These are phyloP conservation scores for Xylaria nigripes DNA, from an alignment of 495 filamentous ascomycete species.

Conservation along the genomic window DNA sequence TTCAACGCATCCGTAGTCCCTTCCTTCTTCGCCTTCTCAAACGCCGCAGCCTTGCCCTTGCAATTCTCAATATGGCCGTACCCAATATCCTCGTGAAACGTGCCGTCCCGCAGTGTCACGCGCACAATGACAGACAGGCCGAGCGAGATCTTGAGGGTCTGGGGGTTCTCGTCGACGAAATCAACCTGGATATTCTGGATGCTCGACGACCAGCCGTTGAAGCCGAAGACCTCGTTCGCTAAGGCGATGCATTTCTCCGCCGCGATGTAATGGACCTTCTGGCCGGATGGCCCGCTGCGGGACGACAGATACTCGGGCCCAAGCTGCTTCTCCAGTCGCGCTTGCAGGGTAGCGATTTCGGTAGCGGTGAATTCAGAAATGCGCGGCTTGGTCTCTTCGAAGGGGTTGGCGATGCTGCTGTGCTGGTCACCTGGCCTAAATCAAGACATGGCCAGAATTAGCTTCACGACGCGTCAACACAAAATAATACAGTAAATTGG, in stretches of 20 bases:
- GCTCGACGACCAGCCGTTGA: slow-evolving; percentile 93
- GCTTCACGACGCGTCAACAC: slow-evolving; percentile 17
- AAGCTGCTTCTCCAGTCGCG: slow-evolving; percentile 82
- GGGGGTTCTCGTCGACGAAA: slow-evolving; percentile 58
- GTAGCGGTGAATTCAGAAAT: slow-evolving; percentile 76
- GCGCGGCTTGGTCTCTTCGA: slow-evolving; percentile 57
- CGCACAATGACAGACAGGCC: slow-evolving; percentile 83
- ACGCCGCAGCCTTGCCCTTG: slow-evolving; percentile 87
- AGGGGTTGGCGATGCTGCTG: slow-evolving; percentile 56
- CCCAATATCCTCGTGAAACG: slow-evolving; percentile 92
- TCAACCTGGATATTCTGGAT: slow-evolving; percentile 87
- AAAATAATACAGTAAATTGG: neutral
- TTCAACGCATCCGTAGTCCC: slow-evolving; percentile 92
- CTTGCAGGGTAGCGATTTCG: slow-evolving; percentile 83
- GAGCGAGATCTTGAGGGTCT: slow-evolving; percentile 61
- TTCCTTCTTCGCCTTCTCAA: slow-evolving; percentile 97
- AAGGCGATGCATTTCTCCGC: slow-evolving; percentile 92
- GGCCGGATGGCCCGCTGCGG: slow-evolving; percentile 67
- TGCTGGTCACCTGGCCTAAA: slow-evolving; percentile 77
- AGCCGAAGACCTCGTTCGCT: slow-evolving; percentile 96
- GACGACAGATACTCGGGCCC: slow-evolving; percentile 93
- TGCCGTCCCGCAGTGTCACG: slow-evolving; percentile 83
- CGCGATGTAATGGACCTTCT: slow-evolving; percentile 82
- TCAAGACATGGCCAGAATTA: neutral
- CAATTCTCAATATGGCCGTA: slow-evolving; percentile 94